Conservation (phyloP, 1,284 basidiomycete species). For the Ustilago curta region DNA sequence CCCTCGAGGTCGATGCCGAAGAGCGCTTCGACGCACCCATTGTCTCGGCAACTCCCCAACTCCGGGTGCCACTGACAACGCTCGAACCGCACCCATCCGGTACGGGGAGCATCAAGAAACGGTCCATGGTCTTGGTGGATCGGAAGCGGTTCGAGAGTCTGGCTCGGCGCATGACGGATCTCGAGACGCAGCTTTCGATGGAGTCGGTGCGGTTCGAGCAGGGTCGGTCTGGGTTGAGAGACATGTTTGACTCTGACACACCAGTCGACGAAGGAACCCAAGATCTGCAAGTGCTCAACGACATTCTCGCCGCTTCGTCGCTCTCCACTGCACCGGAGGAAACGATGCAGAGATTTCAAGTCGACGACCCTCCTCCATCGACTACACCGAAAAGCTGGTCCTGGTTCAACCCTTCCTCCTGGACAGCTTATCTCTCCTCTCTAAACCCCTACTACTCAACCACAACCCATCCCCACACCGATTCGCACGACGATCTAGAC, state of each 20-base stretch:
- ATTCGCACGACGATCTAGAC: conserved; percentile 19
- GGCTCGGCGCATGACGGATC: conserved; percentile 53
- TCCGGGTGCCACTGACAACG: conserved; percentile 52
- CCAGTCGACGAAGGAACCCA: background rate
- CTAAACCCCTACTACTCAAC: conserved; percentile 42
- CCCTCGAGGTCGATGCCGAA: background rate
- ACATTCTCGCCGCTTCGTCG: conserved; percentile 5
- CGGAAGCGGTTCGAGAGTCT: conserved; percentile 57
- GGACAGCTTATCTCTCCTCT: conserved; percentile 39
- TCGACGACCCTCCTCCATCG: background rate
- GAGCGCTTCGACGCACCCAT: conserved; percentile 1
- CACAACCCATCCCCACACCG: background rate
- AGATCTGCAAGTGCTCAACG: conserved; percentile 18
- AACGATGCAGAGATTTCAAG: background rate
- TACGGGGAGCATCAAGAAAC: conserved; percentile 57
- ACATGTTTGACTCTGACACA: conserved; percentile 19
- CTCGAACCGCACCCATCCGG: conserved; percentile 55
- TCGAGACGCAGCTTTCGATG: conserved; percentile 41
- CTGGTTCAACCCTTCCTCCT: conserved; percentile 8
- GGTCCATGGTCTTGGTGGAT: conserved; percentile 62
- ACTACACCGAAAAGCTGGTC: background rate
- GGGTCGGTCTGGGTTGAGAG: conserved; percentile 8
- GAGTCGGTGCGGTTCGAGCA: background rate
- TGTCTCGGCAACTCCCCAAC: conserved; percentile 8
- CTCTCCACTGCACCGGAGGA: background rate